A percentile compares a stretch with the other conserved stretches of the same genome.
Evolutionary conservation across 129 eudicot species (phyloP).

Genomic region (Lactuca saligna): DNA sequence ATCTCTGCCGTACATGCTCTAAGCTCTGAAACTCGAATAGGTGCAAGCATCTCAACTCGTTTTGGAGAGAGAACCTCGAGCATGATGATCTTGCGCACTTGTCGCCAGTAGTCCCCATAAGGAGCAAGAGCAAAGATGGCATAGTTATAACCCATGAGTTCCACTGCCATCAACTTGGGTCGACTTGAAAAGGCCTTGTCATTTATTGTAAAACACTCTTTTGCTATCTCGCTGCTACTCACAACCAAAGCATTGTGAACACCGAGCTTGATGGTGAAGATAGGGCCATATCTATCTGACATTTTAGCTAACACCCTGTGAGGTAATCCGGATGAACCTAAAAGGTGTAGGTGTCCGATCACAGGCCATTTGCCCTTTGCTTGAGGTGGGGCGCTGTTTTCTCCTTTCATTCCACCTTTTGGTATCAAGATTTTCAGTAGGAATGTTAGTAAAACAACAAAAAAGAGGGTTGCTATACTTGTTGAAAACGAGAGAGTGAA

Average conservation of each 20-base stretch:
- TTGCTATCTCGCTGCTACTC: too few species aligned
- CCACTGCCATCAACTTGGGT: background rate
- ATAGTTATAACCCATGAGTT: conserved; percentile 36
- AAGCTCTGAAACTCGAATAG: conserved; percentile 27
- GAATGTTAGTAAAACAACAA: too few species aligned
- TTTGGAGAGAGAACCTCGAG: conserved; percentile 22
- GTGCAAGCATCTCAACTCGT: conserved; percentile 18
- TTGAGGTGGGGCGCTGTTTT: background rate
- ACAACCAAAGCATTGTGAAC: too few species aligned
- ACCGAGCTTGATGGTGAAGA: background rate
- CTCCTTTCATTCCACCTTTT: too few species aligned
- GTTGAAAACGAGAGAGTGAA: too few species aligned
- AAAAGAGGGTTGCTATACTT: too few species aligned
- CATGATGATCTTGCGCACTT: conserved; percentile 23
- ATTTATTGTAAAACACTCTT: too few species aligned
- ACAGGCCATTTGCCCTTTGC: conserved; percentile 31
- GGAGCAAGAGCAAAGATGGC: conserved; percentile 29
- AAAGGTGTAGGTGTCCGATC: conserved; percentile 19
- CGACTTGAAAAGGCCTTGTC: too few species aligned
- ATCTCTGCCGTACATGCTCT: conserved; percentile 14
- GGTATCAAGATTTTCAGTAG: too few species aligned
- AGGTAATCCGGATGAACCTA: conserved; percentile 13
- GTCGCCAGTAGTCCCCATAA: conserved; percentile 35
- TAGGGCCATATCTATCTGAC: conserved; percentile 22
- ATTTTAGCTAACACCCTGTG: conserved; percentile 4